Conservation (phyloP, 306 rosid species). For the Prunus salicina region DNA sequence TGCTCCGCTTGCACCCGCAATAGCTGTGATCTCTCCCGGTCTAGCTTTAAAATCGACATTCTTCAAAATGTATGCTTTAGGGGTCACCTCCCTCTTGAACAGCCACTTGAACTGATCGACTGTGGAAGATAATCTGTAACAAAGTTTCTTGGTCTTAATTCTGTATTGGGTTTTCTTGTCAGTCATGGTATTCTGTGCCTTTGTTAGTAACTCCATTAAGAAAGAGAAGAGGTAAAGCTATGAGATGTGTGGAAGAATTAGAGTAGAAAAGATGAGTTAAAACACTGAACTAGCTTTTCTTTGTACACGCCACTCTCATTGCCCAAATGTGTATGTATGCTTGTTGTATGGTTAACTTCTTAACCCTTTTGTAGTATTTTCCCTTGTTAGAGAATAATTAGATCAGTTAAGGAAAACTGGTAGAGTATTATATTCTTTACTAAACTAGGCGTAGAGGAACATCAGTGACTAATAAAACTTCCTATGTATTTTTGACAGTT, state of each 20-base stretch:
- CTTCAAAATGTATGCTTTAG: conserved; percentile 30
- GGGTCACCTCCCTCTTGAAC: conserved; percentile 15
- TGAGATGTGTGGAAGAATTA: too few relatives aligned
- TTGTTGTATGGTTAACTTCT: too few relatives aligned
- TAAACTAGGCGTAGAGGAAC: too few relatives aligned
- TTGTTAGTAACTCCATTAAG: conserved; percentile 24
- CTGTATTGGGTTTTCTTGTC: conserved; percentile 7
- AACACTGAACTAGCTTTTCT: too few relatives aligned
- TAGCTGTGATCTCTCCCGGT: conserved; percentile 43
- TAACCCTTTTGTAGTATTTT: too few relatives aligned
- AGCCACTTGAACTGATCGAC: conserved; percentile 11
- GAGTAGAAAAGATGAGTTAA: too few relatives aligned
- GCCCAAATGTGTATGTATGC: too few relatives aligned
- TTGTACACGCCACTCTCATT: too few relatives aligned
- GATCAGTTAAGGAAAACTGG: too few relatives aligned
- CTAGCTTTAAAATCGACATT: conserved; percentile 42
- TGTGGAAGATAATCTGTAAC: conserved; percentile 27
- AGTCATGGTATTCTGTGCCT: not conserved
- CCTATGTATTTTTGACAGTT: not conserved
- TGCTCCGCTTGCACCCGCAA: conserved; percentile 53
- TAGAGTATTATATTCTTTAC: too few relatives aligned
- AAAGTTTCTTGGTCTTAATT: conserved; percentile 34
- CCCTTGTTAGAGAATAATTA: too few relatives aligned
- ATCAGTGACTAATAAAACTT: too few relatives aligned
- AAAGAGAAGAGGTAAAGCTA: not conserved